phyloP scores from a whole-genome alignment of 139 green algal species.

The Haematococcus sp. region DNA sequence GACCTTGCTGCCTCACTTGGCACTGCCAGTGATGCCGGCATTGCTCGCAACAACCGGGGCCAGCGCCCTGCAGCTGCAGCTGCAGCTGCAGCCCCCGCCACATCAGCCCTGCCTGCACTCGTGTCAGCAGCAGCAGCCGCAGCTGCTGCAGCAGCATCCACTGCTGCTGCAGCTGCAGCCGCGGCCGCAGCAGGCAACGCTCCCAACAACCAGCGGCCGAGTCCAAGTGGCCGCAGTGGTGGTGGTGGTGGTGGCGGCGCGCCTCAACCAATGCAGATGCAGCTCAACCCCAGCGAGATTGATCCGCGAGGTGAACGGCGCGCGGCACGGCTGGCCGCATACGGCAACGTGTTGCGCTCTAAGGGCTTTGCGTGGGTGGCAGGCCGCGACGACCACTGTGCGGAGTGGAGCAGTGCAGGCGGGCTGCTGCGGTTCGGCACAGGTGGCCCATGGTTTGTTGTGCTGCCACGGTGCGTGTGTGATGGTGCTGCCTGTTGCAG shows the following conservation, averaged over 20 bases:
- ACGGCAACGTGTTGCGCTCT: conserved; percentile 58
- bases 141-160: background rate
- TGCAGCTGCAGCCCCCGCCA: no score
- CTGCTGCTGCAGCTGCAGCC: background rate
- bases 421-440: conserved; percentile 54
- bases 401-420: conserved; percentile 70
- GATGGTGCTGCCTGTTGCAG: no score
- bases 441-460: conserved; percentile 70
- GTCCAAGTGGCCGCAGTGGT: background rate
- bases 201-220: background rate
- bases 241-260: background rate
- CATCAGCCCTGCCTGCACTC: background rate
- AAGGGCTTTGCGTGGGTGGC: conserved; percentile 81
- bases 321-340: conserved; percentile 5
- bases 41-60: no score
- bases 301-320: background rate
- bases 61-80: background rate
- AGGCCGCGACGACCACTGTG: conserved; percentile 47
- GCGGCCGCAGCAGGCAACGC: background rate
- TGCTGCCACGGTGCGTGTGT: conserved; percentile 37
- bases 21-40: no score
- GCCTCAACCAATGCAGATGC: background rate
- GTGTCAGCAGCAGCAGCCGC: background rate
- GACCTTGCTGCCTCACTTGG: no score
- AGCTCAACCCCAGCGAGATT: background rate